A percentile compares a stretch with the other conserved stretches of the same genome.
These are phyloP conservation scores for Bolboschoenus planiculmis DNA, from an alignment of 176 grass and related monocot species.

Conservation along the genomic window DNA sequence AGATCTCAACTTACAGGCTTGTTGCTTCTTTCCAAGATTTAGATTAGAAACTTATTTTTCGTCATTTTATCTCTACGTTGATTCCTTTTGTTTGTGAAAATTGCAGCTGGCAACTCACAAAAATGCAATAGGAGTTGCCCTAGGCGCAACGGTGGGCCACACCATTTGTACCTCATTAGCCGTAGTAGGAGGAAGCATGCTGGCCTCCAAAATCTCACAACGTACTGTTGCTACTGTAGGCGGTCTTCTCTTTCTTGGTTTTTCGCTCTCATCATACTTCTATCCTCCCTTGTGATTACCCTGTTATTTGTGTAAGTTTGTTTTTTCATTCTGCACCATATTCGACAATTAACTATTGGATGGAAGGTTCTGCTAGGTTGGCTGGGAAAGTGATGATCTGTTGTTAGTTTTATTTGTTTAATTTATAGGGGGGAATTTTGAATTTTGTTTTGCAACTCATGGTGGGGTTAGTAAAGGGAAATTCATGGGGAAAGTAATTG, in stretches of 20 bases:
- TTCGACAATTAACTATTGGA: background rate
- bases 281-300: slow-evolving; percentile 83
- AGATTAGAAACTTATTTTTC: background rate
- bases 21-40: background rate
- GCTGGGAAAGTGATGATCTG: background rate
- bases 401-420: slow-evolving; percentile 12
- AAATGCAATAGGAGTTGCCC: slow-evolving; percentile 72
- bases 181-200: slow-evolving; percentile 87
- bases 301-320: background rate
- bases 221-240: slow-evolving; percentile 71
- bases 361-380: background rate
- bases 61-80: background rate
- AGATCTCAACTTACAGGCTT: background rate
- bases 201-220: slow-evolving; percentile 94
- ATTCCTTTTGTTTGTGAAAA: background rate
- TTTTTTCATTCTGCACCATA: background rate
- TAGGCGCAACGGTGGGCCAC: slow-evolving; percentile 82
- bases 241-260: slow-evolving; percentile 81
- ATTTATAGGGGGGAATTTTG: background rate
- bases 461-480: slow-evolving; percentile 1
- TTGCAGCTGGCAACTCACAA: slow-evolving; percentile 88
- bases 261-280: slow-evolving; percentile 88
- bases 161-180: slow-evolving; percentile 82
- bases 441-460: slow-evolving; percentile 1
- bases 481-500: background rate